Base-by-base conservation (phyloP, 2,329 filamentous ascomycete genomes). In the Penicillium sp. region DNA sequence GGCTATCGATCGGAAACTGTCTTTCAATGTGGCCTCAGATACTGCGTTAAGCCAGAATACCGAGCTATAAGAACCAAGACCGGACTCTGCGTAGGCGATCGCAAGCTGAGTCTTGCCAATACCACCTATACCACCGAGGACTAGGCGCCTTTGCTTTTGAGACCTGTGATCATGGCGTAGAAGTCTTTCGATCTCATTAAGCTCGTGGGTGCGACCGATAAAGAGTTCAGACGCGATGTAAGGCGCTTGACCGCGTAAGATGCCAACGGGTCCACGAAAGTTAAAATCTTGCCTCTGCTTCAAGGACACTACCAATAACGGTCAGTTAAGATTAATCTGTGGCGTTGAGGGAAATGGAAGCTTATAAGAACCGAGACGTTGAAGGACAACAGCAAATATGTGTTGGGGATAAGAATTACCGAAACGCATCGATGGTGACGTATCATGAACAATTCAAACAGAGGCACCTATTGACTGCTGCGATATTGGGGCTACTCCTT, bases 91-190 rank as follows among this genome's bases (percentile, higher is more conserved):
- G 30, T 48, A 54, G 4, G 44, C 45, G 22, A 54, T 45, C 8
- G 52, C 40, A 48, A 54, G 48, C 38, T 45, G 44, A 5, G 48
- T 51, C 30, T 54, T 45, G 35, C 48, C 48, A 10, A 45, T 24
- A 18, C 48, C 41, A 14, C 48, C 35, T 3, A 45, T 45, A 2
- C 52, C 48, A n/a, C 20, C 44, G 4, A 54, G 51, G 24, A 48
- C 7, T 3, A 53, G 36, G 5, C 50, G 42, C n/a, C 4, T 40
- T 14, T 44, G 44, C 5, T 44, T 31, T 33, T 27, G 38, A 33
- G 27, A 1, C 13, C 6, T 36, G 2, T 45, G 16, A 8, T 7
- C 4, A 4, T 18, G 30, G 16, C 43, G 24, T 16, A 46, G 9
- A 35, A 5, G 3, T 16, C 13, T 16, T 22, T 28, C 7, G 4